These are phyloP conservation scores for Calycina herbarum DNA, from an alignment of 2,329 filamentous ascomycete species.

Conservation along the genomic window DNA sequence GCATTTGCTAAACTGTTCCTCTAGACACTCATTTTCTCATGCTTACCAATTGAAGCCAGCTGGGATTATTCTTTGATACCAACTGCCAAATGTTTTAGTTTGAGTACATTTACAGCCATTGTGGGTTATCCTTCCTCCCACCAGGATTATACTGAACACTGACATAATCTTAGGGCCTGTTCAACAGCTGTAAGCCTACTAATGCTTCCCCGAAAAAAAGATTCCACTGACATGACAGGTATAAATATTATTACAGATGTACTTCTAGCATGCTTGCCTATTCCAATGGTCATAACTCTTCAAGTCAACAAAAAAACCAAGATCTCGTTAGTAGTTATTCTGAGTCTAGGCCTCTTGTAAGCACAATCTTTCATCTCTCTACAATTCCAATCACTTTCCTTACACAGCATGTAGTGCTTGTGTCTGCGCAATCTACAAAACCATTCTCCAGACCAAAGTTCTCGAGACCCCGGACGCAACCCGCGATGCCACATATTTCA, in stretches of 20 bases:
- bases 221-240: constrained; percentile 11
- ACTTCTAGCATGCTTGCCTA: constrained; percentile 42
- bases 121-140: constrained; percentile 24
- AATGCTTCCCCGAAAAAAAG: background rate
- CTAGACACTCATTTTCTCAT: constrained; percentile 48
- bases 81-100: constrained; percentile 45
- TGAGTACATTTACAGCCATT: constrained; percentile 43
- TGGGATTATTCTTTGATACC: constrained; percentile 43
- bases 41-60: constrained; percentile 44
- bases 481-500: constrained; percentile 39
- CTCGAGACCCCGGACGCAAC: constrained; percentile 40
- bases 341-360: constrained; percentile 31
- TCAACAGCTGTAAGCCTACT: constrained; percentile 43
- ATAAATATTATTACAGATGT: constrained; percentile 33
- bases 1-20: background rate
- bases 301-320: constrained; percentile 46
- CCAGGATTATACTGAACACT: background rate
- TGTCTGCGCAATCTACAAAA: constrained; percentile 45
- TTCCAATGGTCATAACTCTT: constrained; percentile 45
- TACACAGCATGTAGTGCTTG: constrained; percentile 38
- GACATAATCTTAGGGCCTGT: constrained; percentile 35
- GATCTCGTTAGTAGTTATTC: constrained; percentile 36
- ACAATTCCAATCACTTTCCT: background rate
- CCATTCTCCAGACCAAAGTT: constrained; percentile 40
- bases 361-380: background rate